Evolutionary conservation across 257 asterid genomes (phyloP).

Genomic region (Lycium ferocissimum): DNA sequence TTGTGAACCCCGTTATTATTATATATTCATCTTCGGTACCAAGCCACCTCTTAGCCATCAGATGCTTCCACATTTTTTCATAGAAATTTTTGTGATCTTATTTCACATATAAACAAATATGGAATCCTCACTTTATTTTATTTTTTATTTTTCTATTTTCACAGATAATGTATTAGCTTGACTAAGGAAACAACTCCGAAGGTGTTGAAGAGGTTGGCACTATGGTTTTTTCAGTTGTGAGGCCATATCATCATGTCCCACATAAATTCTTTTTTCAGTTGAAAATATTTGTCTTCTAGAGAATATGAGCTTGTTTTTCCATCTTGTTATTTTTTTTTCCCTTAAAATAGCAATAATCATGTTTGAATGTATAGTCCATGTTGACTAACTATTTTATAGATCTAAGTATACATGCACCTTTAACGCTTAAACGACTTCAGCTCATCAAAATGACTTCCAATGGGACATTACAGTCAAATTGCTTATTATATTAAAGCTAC

Average conservation of each 20-base stretch:
- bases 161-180: constrained; percentile 3
- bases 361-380: neutral
- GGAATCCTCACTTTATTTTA: neutral
- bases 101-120: neutral
- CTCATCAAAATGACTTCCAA: constrained; percentile 20
- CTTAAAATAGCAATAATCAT: neutral
- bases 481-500: neutral
- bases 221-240: constrained; percentile 21
- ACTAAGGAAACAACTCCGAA: constrained; percentile 6
- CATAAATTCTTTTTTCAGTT: neutral
- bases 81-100: neutral
- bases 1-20: neutral
- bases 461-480: neutral
- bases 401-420: neutral
- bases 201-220: neutral
- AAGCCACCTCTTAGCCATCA: neutral
- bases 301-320: neutral
- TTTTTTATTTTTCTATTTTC: neutral
- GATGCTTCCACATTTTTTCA: neutral
- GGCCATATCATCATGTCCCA: neutral
- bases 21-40: neutral
- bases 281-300: constrained; percentile 4
- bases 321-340: neutral
- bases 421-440: neutral
- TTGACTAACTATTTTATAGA: neutral